Conservation (phyloP, 2,329 filamentous ascomycete species). For the Alternaria gaisen region DNA sequence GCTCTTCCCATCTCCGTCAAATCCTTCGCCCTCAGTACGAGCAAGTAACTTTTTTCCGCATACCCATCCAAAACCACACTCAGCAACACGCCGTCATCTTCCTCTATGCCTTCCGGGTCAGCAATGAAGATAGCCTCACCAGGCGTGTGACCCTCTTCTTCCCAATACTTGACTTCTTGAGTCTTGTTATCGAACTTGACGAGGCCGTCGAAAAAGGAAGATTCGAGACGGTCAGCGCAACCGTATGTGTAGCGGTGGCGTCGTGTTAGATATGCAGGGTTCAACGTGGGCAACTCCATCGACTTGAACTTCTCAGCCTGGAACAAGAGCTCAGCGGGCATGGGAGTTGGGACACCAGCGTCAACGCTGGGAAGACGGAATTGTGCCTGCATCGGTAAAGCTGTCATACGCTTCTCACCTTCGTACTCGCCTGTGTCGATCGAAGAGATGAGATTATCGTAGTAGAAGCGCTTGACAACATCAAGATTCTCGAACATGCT, state of each 20-base stretch:
- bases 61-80: constrained; percentile 71
- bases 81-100: constrained; percentile 71
- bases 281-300: constrained; percentile 71
- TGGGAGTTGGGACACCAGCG: constrained; percentile 28
- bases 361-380: constrained; percentile 48
- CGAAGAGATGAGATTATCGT: constrained; percentile 53
- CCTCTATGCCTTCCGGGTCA: constrained; percentile 58
- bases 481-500: constrained; percentile 71
- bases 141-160: constrained; percentile 68
- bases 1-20: constrained; percentile 72
- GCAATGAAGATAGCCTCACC: constrained; percentile 75
- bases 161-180: constrained; percentile 65
- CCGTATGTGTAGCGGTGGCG: constrained; percentile 70
- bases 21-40: constrained; percentile 70
- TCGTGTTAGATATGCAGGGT: constrained; percentile 63
- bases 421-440: constrained; percentile 21
- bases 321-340: constrained; percentile 22
- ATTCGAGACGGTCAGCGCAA: constrained; percentile 64
- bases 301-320: constrained; percentile 55
- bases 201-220: constrained; percentile 69
- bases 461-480: constrained; percentile 73
- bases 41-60: constrained; percentile 68
- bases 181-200: constrained; percentile 71
- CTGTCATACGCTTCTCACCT: constrained; percentile 37
- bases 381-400: constrained; percentile 40